Base-by-base conservation (phyloP, 345 rosid species). In the Euphorbia pulcherrima region DNA sequence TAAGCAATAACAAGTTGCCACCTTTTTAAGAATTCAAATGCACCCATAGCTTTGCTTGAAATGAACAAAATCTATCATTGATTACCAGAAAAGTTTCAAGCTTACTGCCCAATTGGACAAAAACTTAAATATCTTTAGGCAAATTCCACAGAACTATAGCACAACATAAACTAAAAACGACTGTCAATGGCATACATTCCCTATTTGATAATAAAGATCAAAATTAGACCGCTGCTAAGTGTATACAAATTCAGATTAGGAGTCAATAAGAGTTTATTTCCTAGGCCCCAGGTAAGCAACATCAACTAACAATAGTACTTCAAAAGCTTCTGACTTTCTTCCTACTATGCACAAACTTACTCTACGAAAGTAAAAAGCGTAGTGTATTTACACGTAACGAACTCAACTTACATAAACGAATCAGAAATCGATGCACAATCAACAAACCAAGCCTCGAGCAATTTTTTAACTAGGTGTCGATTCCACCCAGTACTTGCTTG, bases 341-440 rank as follows among this genome's bases (percentile, higher is more conserved):
- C 78, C 87, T 74, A 75, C 66, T 65, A 77, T 75, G 77, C 77
- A 83, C 87, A 79, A 77, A 17, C 62, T 75, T 68, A 53, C 12
- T 62, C 64, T n/a, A 58, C 41, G 62, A 62, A 9, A 61, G 57
- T 67, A 24, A 52, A 46, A 39, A 65, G 57, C 13, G 51, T 60
- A 48, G 62, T 28, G 59, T 84, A 86, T 88, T 56, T 84, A 84
- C 89, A 83, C 67, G 60, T 18, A 75, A 54, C 51, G 46, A 44
- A 44, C 50, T 44, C 64, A 73, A 44, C 79, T 21, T 57, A 44
- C n/a, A 44, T 61, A 18, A 58, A 68, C 27, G 37, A 33, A 33
- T 76, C 29, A 56, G 64, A 46, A 33, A 61, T 72, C 58, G 55
- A 75, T 26, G 35, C 57, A 60, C 28, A 68, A 58, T 50, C 62